Evolutionary conservation across 768 basidiomycete genomes (phyloP), one percentile per base, ranked within the genome.

Genomic region (Naganishia randhawae): DNA sequence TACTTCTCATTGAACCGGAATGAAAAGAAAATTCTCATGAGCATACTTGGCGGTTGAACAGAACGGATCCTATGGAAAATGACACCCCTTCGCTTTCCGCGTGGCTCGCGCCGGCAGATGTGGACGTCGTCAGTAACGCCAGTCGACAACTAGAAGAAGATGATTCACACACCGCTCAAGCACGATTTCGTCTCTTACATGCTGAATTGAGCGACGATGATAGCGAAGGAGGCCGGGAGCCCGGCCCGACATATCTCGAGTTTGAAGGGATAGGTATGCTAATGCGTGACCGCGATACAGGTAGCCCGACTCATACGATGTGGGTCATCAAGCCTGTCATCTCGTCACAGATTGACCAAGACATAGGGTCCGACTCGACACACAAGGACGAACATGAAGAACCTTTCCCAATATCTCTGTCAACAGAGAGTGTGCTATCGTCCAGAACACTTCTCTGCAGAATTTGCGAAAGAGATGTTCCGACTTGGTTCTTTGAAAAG

Each of bases 401-500:
- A 14, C 37, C 75, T 17, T 71, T 88, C 3, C 89, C 91, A 9
- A 39, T 67, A 10, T 10, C 66, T 1, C 41, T 67, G 8, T 57
- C 53, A 22, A 51, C 31, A 27, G 83, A 83, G 17, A 75, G 74
- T 50, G 87, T 89, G 27, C 61, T 70, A 0, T 88, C 87, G 75
- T 87, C 85, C 29, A 86, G 90, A 69, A 87, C 85, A 32, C 90
- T 98, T 61, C 84, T 99, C 25, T 98, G 96, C 82, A 90, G 96
- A 33, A 99, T 99, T 71, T 99, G 96, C 83, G 96, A 99, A 81
- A 87, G 89, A 76, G 88, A 90, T 73, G 90, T 98, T 67, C 94
- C 95, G 2, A 90, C 95, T 70, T 99, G 96, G 96, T 99, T 93
- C 83, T 99, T 99, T 78, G 96, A 98, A 82, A 98, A 97, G 82